Base-by-base conservation (phyloP, 2,329 filamentous ascomycete genomes). In the Lizonia empirigonia region DNA sequence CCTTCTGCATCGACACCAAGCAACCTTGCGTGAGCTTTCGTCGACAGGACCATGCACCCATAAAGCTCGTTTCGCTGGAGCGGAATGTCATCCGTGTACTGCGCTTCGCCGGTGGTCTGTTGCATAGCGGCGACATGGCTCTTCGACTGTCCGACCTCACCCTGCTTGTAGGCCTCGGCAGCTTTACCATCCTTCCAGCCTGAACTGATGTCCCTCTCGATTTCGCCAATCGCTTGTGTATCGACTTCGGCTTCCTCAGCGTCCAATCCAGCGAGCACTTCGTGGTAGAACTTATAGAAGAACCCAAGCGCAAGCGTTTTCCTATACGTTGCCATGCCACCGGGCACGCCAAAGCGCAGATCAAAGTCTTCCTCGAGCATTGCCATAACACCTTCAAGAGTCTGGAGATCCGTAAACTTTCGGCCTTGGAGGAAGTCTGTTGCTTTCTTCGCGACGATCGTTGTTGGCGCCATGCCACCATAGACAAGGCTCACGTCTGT, bases 211-310 rank as follows among this genome's bases (percentile, higher is more conserved):
- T 85, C 85, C 58, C 94, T 81, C 68, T 96, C 90, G 45, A 99
- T 89, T 68, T 97, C 94, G 2, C 84, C 82, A 30, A 95, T 82
- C 1, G 87, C 91, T 59, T 96, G 86, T 34, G 80, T 78, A 65
- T 97, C 92, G 36, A 85, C 63, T 19, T 82, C 78, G 5, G 56
- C 68, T 27, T 77, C 73, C 30, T 78, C 77, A 26, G 78, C 79
- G 16, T 80, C 77, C 1, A 95, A 71, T 22, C 81, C 80, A 0
- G 84, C 80, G 33, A 97, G 79, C 0, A 93, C 82, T 55, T 97
- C 93, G 65, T 97, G 90, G 69, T 96, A 97, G 74, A 97, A 99
- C 30, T 91, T 87, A 74, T 97, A 97, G 76, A 97, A 97, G 80
- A 99, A 96, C 2, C 92, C 87, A 44, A 97, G 78, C 0, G 94